A percentile compares a stretch with the other conserved stretches of the same genome.
Evolutionary conservation across 352 stramenopile species (phyloP).

Genomic region (Blastocystis sp.): DNA sequence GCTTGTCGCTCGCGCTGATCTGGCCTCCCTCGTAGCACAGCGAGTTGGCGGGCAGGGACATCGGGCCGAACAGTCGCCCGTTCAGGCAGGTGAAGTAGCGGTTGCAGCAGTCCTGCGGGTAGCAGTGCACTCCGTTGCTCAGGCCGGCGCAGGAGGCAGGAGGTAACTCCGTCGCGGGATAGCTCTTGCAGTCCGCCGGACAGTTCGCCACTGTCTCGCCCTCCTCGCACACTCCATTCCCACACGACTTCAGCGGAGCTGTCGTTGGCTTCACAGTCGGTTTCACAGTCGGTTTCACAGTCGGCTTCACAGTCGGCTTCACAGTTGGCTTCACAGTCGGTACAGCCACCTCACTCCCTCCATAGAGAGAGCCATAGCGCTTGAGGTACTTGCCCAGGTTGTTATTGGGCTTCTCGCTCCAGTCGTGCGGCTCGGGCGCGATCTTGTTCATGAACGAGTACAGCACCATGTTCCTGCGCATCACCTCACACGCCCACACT

Average conservation of each 20-base stretch:
- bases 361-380: constrained; percentile 44
- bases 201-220: constrained; percentile 58
- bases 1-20: constrained; percentile 26
- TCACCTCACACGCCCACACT: neutral
- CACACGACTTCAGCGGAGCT: constrained; percentile 19
- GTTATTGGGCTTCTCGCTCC: neutral
- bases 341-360: neutral
- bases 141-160: constrained; percentile 27
- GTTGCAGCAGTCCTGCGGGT: constrained; percentile 51
- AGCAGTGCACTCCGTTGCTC: constrained; percentile 32
- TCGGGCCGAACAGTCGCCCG: constrained; percentile 20
- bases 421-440: constrained; percentile 41
- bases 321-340: constrained; percentile 36
- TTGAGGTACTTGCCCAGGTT: constrained; percentile 4
- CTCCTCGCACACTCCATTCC: constrained; percentile 57
- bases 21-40: constrained; percentile 44
- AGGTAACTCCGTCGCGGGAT: constrained; percentile 1
- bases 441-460: constrained; percentile 62
- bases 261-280: too few relatives aligned
- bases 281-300: too few relatives aligned
- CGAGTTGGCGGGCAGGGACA: neutral
- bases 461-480: constrained; percentile 49
- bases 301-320: neutral
- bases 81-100: constrained; percentile 45
- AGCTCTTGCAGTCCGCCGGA: constrained; percentile 49